phyloP scores from a whole-genome alignment of 805 yeast genomes.

The Kuraishia capsulata region DNA sequence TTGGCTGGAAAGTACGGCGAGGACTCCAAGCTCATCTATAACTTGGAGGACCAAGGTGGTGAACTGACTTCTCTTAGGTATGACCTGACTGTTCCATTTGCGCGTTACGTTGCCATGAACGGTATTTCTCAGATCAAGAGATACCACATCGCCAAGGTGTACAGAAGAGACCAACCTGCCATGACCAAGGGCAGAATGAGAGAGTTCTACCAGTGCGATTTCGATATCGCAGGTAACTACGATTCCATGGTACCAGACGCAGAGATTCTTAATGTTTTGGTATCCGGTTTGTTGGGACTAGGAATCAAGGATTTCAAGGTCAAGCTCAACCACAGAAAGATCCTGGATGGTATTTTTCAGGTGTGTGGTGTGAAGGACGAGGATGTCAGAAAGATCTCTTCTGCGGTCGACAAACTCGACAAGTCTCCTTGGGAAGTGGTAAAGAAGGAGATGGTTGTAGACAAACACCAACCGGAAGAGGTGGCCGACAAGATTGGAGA shows the following conservation, averaged over 20 bases:
- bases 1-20: constrained; percentile 97
- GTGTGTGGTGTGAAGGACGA: constrained; percentile 92
- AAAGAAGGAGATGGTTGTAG: constrained; percentile 83
- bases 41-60: constrained; percentile 98
- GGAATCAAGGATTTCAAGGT: constrained; percentile 87
- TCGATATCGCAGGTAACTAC: constrained; percentile 89
- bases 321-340: constrained; percentile 91
- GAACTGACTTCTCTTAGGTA: constrained; percentile 92
- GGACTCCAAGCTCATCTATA: constrained; percentile 93
- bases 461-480: constrained; percentile 82
- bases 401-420: constrained; percentile 95
- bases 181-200: constrained; percentile 99
- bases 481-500: constrained; percentile 92
- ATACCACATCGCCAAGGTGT: constrained; percentile 95
- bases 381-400: constrained; percentile 86
- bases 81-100: constrained; percentile 97
- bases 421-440: constrained; percentile 95
- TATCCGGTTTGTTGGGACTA: constrained; percentile 75
- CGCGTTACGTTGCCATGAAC: constrained; percentile 95
- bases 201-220: constrained; percentile 98
- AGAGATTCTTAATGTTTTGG: constrained; percentile 71
- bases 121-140: constrained; percentile 84
- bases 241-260: constrained; percentile 97
- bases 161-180: constrained; percentile 99
- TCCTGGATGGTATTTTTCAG: constrained; percentile 90